phyloP scores from a whole-genome alignment of 2,329 filamentous ascomycete species.

The Fusarium mundagurra region DNA sequence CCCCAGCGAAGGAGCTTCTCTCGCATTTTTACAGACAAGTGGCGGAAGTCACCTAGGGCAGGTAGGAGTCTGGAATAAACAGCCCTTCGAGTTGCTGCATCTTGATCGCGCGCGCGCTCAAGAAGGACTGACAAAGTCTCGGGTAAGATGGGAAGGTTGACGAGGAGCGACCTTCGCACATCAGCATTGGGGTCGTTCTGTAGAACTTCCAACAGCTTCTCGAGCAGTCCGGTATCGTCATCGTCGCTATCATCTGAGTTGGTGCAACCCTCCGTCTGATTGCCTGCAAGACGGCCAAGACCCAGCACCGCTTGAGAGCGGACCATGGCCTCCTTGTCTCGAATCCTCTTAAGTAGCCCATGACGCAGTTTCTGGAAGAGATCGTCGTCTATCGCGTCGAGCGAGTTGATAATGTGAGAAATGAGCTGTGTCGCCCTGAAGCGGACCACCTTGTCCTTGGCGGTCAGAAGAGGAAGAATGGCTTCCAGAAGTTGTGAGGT shows the following conservation, averaged over 20 bases:
- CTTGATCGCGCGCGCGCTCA: slow-evolving; percentile 89
- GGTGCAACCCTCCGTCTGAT: slow-evolving; percentile 75
- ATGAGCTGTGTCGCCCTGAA: slow-evolving; percentile 91
- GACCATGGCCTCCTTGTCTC: slow-evolving; percentile 94
- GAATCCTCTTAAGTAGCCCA: slow-evolving; percentile 83
- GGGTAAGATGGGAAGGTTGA: slow-evolving; percentile 89
- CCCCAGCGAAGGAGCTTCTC: slow-evolving; percentile 97
- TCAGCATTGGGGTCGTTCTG: slow-evolving; percentile 96
- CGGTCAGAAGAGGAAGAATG: slow-evolving; percentile 77
- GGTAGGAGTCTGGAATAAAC: slow-evolving; percentile 90
- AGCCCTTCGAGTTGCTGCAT: slow-evolving; percentile 82
- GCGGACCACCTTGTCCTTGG: slow-evolving; percentile 92
- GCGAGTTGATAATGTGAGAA: slow-evolving; percentile 89
- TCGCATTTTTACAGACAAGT: slow-evolving; percentile 90
- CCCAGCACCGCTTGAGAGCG: slow-evolving; percentile 92
- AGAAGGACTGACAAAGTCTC: slow-evolving; percentile 86
- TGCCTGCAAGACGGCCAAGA: slow-evolving; percentile 83
- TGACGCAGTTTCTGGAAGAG: slow-evolving; percentile 84
- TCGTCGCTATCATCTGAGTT: slow-evolving; percentile 78
- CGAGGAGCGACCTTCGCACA: slow-evolving; percentile 85
- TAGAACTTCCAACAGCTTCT: slow-evolving; percentile 86
- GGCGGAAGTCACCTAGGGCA: slow-evolving; percentile 90
- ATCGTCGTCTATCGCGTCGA: slow-evolving; percentile 92
- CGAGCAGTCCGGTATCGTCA: slow-evolving; percentile 74
- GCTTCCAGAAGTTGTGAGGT: slow-evolving; percentile 78